A percentile compares a stretch with the other conserved stretches of the same genome.
Conservation (phyloP, 495 filamentous ascomycete genomes). For the Lepraria neglecta region DNA sequence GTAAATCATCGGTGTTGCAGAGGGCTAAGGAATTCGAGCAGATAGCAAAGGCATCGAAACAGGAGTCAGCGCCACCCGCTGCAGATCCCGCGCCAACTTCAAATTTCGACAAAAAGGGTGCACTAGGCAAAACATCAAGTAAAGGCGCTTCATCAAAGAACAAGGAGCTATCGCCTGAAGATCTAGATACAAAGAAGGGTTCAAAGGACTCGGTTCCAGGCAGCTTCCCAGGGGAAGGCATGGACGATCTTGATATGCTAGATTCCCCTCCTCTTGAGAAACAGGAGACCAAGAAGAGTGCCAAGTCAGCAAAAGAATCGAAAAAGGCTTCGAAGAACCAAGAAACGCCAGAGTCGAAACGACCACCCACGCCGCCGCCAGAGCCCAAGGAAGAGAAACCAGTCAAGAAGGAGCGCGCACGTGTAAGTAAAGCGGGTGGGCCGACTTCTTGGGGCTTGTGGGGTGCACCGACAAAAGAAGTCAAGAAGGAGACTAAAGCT, state of each 20-base stretch:
- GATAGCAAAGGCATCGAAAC: constrained; percentile 36
- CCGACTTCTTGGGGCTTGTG: constrained; percentile 55
- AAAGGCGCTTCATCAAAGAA: constrained; percentile 21
- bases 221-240: constrained; percentile 35
- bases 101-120: constrained; percentile 23
- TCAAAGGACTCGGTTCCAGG: constrained; percentile 39
- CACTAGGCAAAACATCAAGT: constrained; percentile 12
- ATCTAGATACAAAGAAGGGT: constrained; percentile 26
- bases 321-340: constrained; percentile 23
- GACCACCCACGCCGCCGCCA: constrained; percentile 50
- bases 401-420: constrained; percentile 54
- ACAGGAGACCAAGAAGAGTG: constrained; percentile 35
- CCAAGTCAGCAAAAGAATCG: constrained; percentile 25
- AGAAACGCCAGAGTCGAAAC: constrained; percentile 29
- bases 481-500: constrained; percentile 39
- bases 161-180: constrained; percentile 26
- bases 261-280: constrained; percentile 30
- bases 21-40: constrained; percentile 45
- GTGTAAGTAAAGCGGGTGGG: constrained; percentile 45
- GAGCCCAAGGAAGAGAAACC: constrained; percentile 43
- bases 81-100: constrained; percentile 17
- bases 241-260: constrained; percentile 27
- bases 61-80: constrained; percentile 24
- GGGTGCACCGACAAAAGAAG: constrained; percentile 46
- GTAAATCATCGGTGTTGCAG: constrained; percentile 43